Conservation (phyloP, 2,329 filamentous ascomycete species). For the Aspergillus pseudoterreus region DNA sequence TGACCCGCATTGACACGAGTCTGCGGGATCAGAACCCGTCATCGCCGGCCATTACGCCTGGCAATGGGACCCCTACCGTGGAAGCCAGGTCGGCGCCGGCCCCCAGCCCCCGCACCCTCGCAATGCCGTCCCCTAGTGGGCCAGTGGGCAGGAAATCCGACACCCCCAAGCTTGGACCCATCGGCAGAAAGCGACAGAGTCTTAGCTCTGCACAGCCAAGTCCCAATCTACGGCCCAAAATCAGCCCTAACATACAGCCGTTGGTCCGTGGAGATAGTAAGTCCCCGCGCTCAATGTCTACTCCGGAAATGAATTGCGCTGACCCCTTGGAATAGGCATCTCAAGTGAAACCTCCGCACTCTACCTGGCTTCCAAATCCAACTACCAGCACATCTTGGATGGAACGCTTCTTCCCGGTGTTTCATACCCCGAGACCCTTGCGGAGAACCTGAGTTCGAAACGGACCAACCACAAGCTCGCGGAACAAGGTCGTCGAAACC, state of each 20-base stretch:
- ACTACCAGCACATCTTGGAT: constrained; percentile 96
- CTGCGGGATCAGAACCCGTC: constrained; percentile 30
- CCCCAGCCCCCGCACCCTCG: constrained; percentile 53
- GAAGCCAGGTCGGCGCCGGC: constrained; percentile 38
- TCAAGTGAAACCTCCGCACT: constrained; percentile 62
- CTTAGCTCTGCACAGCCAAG: constrained; percentile 72
- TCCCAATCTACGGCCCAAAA: constrained; percentile 80
- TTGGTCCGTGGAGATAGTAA: constrained; percentile 68
- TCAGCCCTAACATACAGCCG: constrained; percentile 93
- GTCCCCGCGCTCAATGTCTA: constrained; percentile 27
- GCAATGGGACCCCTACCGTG: constrained; percentile 56
- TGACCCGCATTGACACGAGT: constrained; percentile 50
- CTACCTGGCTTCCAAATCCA: constrained; percentile 87
- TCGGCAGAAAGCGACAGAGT: constrained; percentile 67
- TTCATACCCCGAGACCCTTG: constrained; percentile 83
- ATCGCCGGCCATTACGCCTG: constrained; percentile 57
- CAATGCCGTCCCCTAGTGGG: constrained; percentile 50
- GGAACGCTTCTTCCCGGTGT: constrained; percentile 87
- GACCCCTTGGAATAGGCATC: constrained; percentile 32
- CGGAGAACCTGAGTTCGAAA: constrained; percentile 92
- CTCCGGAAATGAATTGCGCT: not conserved
- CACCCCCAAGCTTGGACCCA: constrained; percentile 47
- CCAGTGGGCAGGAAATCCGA: constrained; percentile 39
- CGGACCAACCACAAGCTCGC: constrained; percentile 97
- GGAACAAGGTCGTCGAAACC: constrained; percentile 89